Evolutionary conservation across 2,329 filamentous ascomycete genomes (phyloP).

Genomic region (Blastomyces gilchristii): DNA sequence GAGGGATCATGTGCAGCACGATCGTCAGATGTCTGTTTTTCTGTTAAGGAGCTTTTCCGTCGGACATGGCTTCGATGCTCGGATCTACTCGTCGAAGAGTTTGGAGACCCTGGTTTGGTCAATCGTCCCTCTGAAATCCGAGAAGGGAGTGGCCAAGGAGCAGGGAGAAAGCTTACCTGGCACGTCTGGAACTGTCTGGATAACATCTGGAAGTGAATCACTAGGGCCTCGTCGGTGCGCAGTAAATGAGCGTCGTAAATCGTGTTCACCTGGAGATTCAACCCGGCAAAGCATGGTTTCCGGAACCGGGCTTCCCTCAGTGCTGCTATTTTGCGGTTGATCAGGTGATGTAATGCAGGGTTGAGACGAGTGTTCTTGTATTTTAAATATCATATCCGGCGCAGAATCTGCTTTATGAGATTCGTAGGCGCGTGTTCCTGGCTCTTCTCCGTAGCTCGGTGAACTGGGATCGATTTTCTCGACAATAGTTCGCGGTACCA

Average conservation of each 20-base stretch:
- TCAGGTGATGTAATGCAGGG: slow-evolving; percentile 1
- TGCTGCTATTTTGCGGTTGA: neutral
- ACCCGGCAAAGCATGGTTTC: slow-evolving; percentile 38
- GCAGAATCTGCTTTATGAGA: slow-evolving; percentile 48
- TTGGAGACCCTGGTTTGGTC: slow-evolving; percentile 52
- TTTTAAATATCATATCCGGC: slow-evolving; percentile 48
- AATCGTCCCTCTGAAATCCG: slow-evolving; percentile 44
- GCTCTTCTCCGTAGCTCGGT: slow-evolving; percentile 51
- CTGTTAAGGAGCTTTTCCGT: slow-evolving; percentile 24
- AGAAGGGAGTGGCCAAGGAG: slow-evolving; percentile 23
- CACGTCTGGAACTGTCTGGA: slow-evolving; percentile 36
- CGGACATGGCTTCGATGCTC: slow-evolving; percentile 31
- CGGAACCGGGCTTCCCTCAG: slow-evolving; percentile 24
- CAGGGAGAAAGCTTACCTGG: slow-evolving; percentile 45
- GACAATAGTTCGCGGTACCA: slow-evolving; percentile 49
- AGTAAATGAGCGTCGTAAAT: slow-evolving; percentile 12
- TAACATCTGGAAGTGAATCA: slow-evolving; percentile 36
- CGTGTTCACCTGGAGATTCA: slow-evolving; percentile 30
- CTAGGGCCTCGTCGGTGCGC: slow-evolving; percentile 33
- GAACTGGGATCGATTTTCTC: slow-evolving; percentile 50
- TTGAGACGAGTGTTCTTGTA: slow-evolving; percentile 17
- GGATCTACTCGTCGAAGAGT: slow-evolving; percentile 42
- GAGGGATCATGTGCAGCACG: slow-evolving; percentile 52
- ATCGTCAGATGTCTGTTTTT: slow-evolving; percentile 21
- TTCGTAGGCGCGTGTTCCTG: slow-evolving; percentile 50